Base-by-base conservation (phyloP, 495 filamentous ascomycete species). In the Tuber melanosporum region DNA sequence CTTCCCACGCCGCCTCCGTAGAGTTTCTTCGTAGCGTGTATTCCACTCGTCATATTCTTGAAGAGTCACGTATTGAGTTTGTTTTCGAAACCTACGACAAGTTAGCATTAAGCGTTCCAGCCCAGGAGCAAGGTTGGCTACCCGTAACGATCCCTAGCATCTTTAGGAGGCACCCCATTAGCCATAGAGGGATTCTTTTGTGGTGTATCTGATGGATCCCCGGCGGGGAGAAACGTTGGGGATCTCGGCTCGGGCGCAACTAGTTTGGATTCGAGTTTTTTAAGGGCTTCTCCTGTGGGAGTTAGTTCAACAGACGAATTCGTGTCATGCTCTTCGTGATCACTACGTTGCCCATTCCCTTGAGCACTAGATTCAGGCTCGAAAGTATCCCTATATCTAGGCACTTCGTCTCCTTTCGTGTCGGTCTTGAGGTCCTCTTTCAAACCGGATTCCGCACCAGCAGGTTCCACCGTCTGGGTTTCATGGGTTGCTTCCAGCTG, bases 71-170 rank as follows among this genome's bases (percentile, higher is more conserved):
- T 97, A 90, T 78, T 93, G 90, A 15, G 87, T 94, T n/a, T 90
- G 89, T 85, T 97, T 99, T 32, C 91, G 90, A 82, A 99, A 99
- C 3, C 95, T 95, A 83, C 97, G 95, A 42, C 91, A 89, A 84
- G n/a, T 82, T 76, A 77, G 77, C 41, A 71, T 82, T 8, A 83
- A 83, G 36, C 81, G 85, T 71, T 79, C 83, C 71, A 80, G 76
- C 42, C 81, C 81, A 73, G 10, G 84, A 86, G 12, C 82, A 17
- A 45, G 72, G 86, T 45, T 86, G 84, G 44, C 79, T 81, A 70
- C 87, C 87, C 49, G 86, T 86, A 79, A 84, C 84, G 73, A 85
- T 81, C 84, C 66, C 85, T 86, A n/a, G 84, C 83, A 72, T 85
- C 84, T 75, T 83, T 79, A n/a, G 83, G 83, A 71, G 81, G 26